phyloP scores from a whole-genome alignment of 2,329 filamentous ascomycete species.

The Colletotrichum musae region DNA sequence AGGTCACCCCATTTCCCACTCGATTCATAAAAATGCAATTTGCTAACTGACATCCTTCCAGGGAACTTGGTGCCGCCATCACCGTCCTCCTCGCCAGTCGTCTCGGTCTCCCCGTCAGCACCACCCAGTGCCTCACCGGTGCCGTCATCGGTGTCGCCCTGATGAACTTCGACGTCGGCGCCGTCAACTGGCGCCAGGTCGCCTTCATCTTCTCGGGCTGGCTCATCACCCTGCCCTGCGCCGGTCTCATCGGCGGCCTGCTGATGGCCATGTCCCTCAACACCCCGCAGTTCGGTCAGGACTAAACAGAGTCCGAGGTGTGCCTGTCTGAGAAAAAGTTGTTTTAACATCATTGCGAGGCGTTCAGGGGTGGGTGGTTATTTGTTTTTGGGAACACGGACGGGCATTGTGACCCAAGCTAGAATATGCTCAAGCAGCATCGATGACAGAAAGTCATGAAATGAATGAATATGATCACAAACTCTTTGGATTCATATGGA shows the following conservation, averaged over 20 bases:
- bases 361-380: constrained; percentile 9
- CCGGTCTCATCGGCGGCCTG: constrained; percentile 45
- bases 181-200: constrained; percentile 48
- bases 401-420: neutral
- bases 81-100: constrained; percentile 45
- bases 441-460: constrained; percentile 6
- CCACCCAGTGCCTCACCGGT: constrained; percentile 48
- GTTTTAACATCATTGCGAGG: constrained; percentile 6
- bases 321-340: neutral
- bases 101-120: constrained; percentile 46
- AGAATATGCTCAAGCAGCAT: neutral
- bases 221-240: constrained; percentile 45
- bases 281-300: constrained; percentile 42
- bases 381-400: neutral
- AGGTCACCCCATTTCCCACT: neutral
- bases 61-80: constrained; percentile 58
- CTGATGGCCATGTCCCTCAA: constrained; percentile 47
- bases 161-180: constrained; percentile 44
- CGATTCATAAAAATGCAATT: neutral
- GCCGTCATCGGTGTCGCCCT: constrained; percentile 46
- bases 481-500: neutral
- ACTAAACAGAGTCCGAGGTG: neutral
- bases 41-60: neutral
- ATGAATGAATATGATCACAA: neutral
- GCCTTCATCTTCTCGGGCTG: constrained; percentile 47